A percentile compares a stretch with the other conserved stretches of the same genome.
phyloP scores from a whole-genome alignment of 2,329 filamentous ascomycete genomes.

The Cladosporium oxysporum region DNA sequence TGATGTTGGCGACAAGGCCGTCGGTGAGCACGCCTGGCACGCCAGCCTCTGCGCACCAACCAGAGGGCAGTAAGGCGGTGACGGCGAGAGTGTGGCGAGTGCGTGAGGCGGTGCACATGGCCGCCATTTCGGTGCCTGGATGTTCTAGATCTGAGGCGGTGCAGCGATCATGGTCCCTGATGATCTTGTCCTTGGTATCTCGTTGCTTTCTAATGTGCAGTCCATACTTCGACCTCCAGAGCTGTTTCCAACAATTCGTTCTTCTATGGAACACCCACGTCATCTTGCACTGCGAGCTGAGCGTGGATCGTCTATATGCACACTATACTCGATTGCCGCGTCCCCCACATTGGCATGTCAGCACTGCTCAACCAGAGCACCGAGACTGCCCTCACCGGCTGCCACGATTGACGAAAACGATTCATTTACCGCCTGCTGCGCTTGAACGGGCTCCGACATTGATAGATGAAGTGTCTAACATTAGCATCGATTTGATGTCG shows the following conservation, averaged over 20 bases:
- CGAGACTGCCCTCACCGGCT: neutral
- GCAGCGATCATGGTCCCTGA: neutral
- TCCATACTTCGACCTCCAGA: neutral
- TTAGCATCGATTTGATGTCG: neutral
- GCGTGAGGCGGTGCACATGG: constrained; percentile 5
- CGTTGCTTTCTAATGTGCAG: neutral
- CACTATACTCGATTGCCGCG: neutral
- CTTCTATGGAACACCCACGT: neutral
- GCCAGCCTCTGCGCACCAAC: constrained; percentile 15
- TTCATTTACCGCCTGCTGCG: constrained; percentile 9
- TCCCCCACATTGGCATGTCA: neutral
- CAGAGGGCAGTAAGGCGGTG: constrained; percentile 5
- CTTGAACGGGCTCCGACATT: neutral
- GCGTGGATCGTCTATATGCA: neutral
- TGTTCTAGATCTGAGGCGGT: constrained; percentile 6
- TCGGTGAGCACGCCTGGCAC: constrained; percentile 1
- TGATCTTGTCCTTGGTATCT: neutral
- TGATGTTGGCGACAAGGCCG: constrained; percentile 8
- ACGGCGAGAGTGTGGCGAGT: constrained; percentile 6
- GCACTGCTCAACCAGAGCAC: constrained; percentile 4
- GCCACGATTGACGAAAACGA: constrained; percentile 1
- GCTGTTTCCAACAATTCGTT: neutral
- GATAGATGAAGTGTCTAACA: neutral
- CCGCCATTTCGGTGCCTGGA: neutral
- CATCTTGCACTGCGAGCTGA: neutral